Conservation (phyloP, 768 basidiomycete genomes). For the Naganishia vaughanmartiniae region DNA sequence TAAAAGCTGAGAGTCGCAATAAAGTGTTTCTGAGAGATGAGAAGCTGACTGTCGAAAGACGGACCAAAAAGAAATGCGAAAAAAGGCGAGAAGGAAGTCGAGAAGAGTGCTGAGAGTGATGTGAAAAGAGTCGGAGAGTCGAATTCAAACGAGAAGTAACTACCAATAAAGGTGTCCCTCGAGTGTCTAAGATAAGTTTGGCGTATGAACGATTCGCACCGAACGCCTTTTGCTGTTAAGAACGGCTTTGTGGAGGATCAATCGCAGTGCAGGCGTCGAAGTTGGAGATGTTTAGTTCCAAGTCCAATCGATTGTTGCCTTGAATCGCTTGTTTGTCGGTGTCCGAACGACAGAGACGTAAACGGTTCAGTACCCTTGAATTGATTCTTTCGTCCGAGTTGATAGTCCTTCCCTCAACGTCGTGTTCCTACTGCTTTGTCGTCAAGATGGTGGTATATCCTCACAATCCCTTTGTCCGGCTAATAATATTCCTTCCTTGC, state of each 20-base stretch:
- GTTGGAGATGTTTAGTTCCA: constrained; percentile 2
- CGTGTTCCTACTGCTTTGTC: constrained; percentile 7
- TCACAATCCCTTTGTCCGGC: constrained; percentile 12
- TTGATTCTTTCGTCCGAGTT: constrained; percentile 1
- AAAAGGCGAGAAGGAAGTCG: constrained; percentile 14
- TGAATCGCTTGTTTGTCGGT: constrained; percentile 23
- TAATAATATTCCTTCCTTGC: constrained; percentile 13
- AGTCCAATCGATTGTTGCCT: constrained; percentile 24
- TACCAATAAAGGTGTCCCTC: constrained; percentile 26
- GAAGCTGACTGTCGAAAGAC: neutral
- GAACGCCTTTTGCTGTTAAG: constrained; percentile 26
- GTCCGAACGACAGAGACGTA: constrained; percentile 25
- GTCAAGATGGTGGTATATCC: constrained; percentile 19
- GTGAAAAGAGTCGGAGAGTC: neutral
- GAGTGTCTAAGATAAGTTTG: constrained; percentile 16
- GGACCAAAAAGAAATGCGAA: neutral
- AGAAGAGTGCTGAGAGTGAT: constrained; percentile 8
- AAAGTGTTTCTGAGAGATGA: neutral
- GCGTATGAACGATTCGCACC: constrained; percentile 25
- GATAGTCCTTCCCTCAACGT: constrained; percentile 12
- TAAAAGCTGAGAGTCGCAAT: neutral
- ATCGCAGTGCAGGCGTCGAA: constrained; percentile 27
- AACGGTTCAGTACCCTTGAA: constrained; percentile 24
- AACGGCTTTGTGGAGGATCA: constrained; percentile 22
- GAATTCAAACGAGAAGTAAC: constrained; percentile 26